Percentiles rank a stretch among this genome's conserved stretches.
Conservation (phyloP, 2,329 filamentous ascomycete genomes). For the Fusarium setosum region DNA sequence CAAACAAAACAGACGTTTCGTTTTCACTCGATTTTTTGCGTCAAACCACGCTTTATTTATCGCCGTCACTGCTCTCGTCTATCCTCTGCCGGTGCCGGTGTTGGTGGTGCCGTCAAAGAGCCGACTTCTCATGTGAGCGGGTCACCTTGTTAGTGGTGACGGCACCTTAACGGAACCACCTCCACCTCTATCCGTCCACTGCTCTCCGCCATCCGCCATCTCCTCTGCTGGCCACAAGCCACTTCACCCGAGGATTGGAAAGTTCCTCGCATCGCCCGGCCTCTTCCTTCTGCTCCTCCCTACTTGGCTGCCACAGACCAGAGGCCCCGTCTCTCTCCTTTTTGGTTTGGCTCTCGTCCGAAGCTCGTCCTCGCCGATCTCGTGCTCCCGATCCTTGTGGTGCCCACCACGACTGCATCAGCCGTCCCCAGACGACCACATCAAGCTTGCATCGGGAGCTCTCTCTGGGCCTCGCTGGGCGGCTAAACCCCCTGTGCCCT, state of each 20-base stretch:
- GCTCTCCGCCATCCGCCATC: conserved; percentile 39
- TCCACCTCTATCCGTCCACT: conserved; percentile 40
- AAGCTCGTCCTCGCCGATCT: conserved; percentile 26
- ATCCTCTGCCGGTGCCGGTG: not conserved
- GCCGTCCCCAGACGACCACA: conserved; percentile 29
- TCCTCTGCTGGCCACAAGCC: conserved; percentile 26
- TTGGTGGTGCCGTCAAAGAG: conserved; percentile 3
- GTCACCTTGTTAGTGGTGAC: conserved; percentile 38
- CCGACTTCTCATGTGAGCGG: conserved; percentile 18
- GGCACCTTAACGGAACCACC: conserved; percentile 39
- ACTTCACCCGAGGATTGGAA: conserved; percentile 25
- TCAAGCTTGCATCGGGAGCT: conserved; percentile 13
- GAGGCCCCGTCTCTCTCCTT: conserved; percentile 3
- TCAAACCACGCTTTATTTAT: not conserved
- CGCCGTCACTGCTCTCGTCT: not conserved
- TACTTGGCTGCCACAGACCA: not conserved
- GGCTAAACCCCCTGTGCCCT: conserved; percentile 8
- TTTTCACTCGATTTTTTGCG: not conserved
- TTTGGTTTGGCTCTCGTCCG: conserved; percentile 10
- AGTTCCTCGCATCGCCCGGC: conserved; percentile 9
- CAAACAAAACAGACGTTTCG: not conserved
- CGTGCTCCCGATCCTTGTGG: conserved; percentile 24
- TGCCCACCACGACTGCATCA: conserved; percentile 18
- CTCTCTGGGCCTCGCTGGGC: conserved; percentile 22
- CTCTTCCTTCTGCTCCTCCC: not conserved